Evolutionary conservation across 176 grass and related monocot species (phyloP).

Genomic region (Coix lacrymajobi): DNA sequence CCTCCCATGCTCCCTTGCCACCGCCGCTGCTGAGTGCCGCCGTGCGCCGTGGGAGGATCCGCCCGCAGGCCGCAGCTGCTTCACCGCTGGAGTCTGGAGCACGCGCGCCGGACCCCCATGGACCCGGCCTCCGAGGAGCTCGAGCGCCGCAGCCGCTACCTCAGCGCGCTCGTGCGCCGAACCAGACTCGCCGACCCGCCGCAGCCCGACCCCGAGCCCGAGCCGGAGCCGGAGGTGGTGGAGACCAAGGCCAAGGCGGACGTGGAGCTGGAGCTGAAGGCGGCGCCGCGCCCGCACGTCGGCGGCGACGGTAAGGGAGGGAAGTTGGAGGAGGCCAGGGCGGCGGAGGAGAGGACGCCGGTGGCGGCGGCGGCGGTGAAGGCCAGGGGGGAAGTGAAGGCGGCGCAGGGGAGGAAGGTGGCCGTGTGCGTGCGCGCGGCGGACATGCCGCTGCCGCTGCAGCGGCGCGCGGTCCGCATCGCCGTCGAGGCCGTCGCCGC

Average conservation of each 20-base stretch:
- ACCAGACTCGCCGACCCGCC: constrained; percentile 54
- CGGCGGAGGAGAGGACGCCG: background rate
- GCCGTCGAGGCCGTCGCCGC: constrained; percentile 53
- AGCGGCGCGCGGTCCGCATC: constrained; percentile 77
- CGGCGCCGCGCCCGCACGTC: background rate
- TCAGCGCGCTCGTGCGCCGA: constrained; percentile 75
- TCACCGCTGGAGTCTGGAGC: background rate
- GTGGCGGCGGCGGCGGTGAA: background rate
- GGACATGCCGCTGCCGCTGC: constrained; percentile 68
- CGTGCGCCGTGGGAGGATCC: background rate
- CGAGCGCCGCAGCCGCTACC: constrained; percentile 77
- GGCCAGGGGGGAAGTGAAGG: constrained; percentile 9
- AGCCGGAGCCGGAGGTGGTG: background rate
- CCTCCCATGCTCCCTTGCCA: constrained; percentile 8
- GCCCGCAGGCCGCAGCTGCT: background rate
- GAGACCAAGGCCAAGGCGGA: background rate
- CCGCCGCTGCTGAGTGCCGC: background rate
- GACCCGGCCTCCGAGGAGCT: constrained; percentile 74
- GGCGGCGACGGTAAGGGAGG: background rate
- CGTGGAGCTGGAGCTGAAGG: background rate
- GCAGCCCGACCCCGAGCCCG: background rate
- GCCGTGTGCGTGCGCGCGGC: constrained; percentile 59
- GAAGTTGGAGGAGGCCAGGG: constrained; percentile 24
- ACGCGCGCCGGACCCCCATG: background rate
- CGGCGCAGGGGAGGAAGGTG: constrained; percentile 44